phyloP scores from a whole-genome alignment of 169 alveolate species.

The Plasmodium coatneyi region DNA sequence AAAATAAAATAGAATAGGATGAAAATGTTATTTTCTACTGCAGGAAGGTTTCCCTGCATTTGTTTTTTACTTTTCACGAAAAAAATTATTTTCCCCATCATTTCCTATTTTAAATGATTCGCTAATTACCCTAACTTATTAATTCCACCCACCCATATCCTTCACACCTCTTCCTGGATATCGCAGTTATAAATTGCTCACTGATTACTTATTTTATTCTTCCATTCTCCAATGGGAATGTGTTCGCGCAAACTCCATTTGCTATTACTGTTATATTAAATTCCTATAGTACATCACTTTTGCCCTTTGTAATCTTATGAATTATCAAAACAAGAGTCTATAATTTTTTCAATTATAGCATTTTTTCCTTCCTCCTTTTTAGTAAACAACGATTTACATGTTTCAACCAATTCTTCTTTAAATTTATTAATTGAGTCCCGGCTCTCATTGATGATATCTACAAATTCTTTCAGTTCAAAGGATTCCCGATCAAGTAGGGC shows the following conservation, averaged over 20 bases:
- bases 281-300: not conserved
- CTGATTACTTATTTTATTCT: too few species aligned
- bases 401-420: not conserved
- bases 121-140: not conserved
- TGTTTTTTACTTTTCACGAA: not conserved
- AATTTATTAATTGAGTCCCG: not conserved
- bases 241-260: not conserved
- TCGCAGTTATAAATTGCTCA: not conserved
- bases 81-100: not conserved
- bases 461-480: conserved; percentile 6
- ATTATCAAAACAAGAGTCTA: not conserved
- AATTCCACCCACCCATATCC: not conserved
- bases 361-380: not conserved
- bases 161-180: not conserved
- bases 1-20: too few species aligned
- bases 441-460: conserved; percentile 15
- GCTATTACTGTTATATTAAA: not conserved
- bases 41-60: not conserved
- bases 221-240: not conserved
- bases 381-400: not conserved
- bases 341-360: too few species aligned
- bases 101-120: not conserved
- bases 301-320: not conserved
- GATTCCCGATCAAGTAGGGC: conserved; percentile 16
- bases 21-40: not conserved